A percentile compares a stretch with the other conserved stretches of the same genome.
These are phyloP conservation scores for Saccharomycopsis sp. DNA, from an alignment of 805 yeast species.

Conservation along the genomic window DNA sequence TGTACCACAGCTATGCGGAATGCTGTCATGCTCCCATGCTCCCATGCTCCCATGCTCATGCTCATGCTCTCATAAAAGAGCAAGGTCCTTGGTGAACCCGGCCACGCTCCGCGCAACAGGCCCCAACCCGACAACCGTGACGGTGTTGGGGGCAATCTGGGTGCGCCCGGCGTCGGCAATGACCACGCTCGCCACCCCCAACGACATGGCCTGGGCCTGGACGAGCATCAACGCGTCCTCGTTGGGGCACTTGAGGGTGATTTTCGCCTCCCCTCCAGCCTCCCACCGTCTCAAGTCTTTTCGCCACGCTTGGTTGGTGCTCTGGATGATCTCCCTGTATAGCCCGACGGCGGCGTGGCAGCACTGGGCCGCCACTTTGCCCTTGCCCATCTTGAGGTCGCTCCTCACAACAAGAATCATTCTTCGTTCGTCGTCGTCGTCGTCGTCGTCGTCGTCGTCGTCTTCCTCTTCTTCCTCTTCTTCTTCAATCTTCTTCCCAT, in stretches of 20 bases:
- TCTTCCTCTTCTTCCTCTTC: constrained; percentile 38
- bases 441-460: constrained; percentile 35
- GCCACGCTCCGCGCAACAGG: constrained; percentile 78
- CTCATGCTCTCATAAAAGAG: neutral
- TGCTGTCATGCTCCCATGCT: neutral
- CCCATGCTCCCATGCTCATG: neutral
- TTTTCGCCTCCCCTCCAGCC: constrained; percentile 83
- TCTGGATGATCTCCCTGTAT: constrained; percentile 39
- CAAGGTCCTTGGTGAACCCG: neutral
- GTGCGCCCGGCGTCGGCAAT: constrained; percentile 97
- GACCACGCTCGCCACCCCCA: constrained; percentile 69
- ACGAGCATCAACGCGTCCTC: constrained; percentile 65
- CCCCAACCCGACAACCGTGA: constrained; percentile 93
- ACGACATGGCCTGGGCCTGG: constrained; percentile 69
- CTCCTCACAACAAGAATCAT: constrained; percentile 85
- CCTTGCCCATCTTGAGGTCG: constrained; percentile 87
- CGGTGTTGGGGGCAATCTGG: constrained; percentile 91
- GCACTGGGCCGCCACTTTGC: constrained; percentile 96
- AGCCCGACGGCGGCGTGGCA: constrained; percentile 95
- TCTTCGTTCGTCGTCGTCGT: too few species aligned
- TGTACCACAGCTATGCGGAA: too few species aligned
- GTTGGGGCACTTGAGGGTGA: constrained; percentile 65
- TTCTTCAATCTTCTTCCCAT: too few species aligned
- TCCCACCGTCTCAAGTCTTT: constrained; percentile 66
- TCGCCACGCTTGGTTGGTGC: neutral